Conservation (phyloP, 768 basidiomycete species). For the Xerocomellus dryophilus region DNA sequence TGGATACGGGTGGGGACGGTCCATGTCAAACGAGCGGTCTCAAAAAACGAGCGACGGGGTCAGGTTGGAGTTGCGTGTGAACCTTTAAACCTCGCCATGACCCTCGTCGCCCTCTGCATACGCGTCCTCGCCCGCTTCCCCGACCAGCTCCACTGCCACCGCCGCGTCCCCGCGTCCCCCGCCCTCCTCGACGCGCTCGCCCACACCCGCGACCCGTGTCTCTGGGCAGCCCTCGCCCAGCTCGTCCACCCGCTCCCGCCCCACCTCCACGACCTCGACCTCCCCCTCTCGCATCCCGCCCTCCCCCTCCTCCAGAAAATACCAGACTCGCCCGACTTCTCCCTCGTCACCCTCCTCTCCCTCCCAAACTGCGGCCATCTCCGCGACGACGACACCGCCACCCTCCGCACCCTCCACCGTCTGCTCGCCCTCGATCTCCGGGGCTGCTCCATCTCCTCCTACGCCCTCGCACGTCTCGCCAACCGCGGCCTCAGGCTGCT, state of each 20-base stretch:
- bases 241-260: constrained; percentile 54
- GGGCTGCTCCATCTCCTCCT: constrained; percentile 46
- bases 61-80: constrained; percentile 17
- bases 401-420: constrained; percentile 49
- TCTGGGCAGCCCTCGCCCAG: constrained; percentile 64
- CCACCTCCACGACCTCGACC: constrained; percentile 28
- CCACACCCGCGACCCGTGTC: constrained; percentile 45
- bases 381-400: constrained; percentile 52
- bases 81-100: neutral
- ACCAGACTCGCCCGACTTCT: constrained; percentile 51
- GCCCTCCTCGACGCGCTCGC: constrained; percentile 40
- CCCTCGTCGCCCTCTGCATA: constrained; percentile 51
- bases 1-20: constrained; percentile 30
- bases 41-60: constrained; percentile 17
- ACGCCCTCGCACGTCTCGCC: no score
- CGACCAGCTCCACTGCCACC: constrained; percentile 40
- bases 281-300: constrained; percentile 54
- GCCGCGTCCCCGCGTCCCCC: constrained; percentile 37
- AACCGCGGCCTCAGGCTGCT: constrained; percentile 62
- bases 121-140: constrained; percentile 40
- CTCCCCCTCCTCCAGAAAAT: constrained; percentile 58
- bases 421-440: constrained; percentile 67
- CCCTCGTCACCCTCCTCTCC: constrained; percentile 63
- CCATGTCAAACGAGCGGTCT: constrained; percentile 30
- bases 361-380: constrained; percentile 54